Evolutionary conservation across 495 filamentous ascomycete species (phyloP), one percentile per base, ranked within the genome.

Genomic region (Xylona heveae): DNA sequence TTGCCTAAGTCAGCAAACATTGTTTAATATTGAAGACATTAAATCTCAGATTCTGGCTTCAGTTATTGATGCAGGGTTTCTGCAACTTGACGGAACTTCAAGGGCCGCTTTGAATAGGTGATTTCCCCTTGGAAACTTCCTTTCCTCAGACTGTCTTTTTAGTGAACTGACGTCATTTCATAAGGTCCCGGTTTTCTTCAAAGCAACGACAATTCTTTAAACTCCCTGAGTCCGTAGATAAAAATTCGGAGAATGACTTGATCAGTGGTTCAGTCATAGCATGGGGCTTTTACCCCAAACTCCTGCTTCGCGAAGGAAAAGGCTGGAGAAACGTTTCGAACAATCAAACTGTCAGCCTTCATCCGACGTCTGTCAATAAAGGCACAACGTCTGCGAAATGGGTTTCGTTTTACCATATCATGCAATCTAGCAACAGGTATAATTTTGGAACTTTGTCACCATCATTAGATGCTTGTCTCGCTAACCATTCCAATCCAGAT

Each of bases 281-380:
- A 0, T 85, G 76, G 66, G 78, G 77, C 30, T 93, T 97, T 58
- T 93, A 97, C 42, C 88, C 88, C 2, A 94, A 93, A 42, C 68
- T 97, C 1, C 58, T 94, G 6, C 66, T 71, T 6, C 71, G 73
- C 32, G 83, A 95, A 31, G 81, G 79, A 23, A 90, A 82, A 52
- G 80, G 81, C 12, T 81, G 84, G 65, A 68, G 80, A 26, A 94
- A 93, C 36, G 66, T 91, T 15, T 64, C 74, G 14, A 94, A 92
- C 48, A 91, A 84, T 51, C 84, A 94, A 45, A 61, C 62, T 25
- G 81, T 94, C 35, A 75, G 66, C 31, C 47, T 95, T 6, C 78
- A 88, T 44, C 79, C 81, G 0, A 75, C 68, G 9, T 88, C 80
- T 0, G 77, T 95, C 30, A 93, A 90, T 48, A 79, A 83, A 47